Base-by-base conservation (phyloP, 2,329 filamentous ascomycete species). In the Sclerotiophoma versabilis region DNA sequence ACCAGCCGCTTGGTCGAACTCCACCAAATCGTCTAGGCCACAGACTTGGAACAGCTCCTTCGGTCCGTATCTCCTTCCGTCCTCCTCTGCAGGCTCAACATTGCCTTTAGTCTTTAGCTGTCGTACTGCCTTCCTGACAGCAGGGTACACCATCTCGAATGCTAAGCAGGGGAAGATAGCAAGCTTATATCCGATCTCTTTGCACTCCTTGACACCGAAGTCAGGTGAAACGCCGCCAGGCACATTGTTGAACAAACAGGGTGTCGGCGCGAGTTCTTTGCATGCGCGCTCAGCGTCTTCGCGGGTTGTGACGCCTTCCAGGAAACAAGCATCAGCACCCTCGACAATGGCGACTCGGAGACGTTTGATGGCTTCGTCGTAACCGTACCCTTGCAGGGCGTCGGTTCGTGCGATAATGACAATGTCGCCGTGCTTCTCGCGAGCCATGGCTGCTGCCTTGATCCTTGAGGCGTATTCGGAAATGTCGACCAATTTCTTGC, bases 331-430 rank as follows among this genome's bases (percentile, higher is more conserved):
- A 60, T 88, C 86, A 1, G 85, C 85, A 17, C 86, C 85, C 11
- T 79, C 80, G 2, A 77, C 76, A 0, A 80, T 72, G 0, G 86
- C 85, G 1, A 73, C 76, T 52, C 74, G 74, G 19, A 88, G 70
- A 1, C 85, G 73, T 2, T 62, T 60, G 8, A 87, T 69, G 2
- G 83, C 81, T 60, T 83, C 84, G 9, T 84, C 83, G 58, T 83
- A 88, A 0, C 85, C 85, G 5, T 79, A 75, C 0, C 77, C 74
- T 55, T 85, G 83, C 3, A 86, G 23, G 1, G 86, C 83, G 61
- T 89, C 86, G 0, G 86, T 88, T 10, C 86, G 79, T 1, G 85
- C 86, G 51, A 89, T 88, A 49, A 89, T 79, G 23, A 89, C 79
- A 30, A 89, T 85, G 58, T 88, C 85, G 10, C 76, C 75, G 25